Evolutionary conservation across 2,329 filamentous ascomycete species (phyloP), one percentile per base, ranked within the genome.

Genomic region (Penicillium sp.): DNA sequence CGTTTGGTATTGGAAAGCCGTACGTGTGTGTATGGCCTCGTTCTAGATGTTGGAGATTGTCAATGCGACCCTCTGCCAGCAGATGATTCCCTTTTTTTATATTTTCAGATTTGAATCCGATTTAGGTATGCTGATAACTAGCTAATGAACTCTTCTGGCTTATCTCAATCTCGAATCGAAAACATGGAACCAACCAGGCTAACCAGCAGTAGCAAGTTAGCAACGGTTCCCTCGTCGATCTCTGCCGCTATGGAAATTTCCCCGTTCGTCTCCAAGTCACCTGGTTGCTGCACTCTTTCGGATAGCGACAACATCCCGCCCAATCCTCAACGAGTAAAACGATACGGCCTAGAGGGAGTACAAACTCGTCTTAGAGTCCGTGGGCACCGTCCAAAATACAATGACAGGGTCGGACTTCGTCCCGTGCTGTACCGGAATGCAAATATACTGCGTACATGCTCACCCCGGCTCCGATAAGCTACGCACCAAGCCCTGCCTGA

Each of bases 201-300:
- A 28, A 12, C 14, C n/a, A 38, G 17, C 7, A 28, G 25, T 31
- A 41, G 5, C 20, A 20, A 20, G 20, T 20, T 20, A 20, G 20
- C 20, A 25, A 41, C 34, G 28, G 20, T 8, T 22, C 28, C 51
- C 37, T 41, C 15, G 51, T 55, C 52, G 52, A 55, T 55, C 39
- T 55, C 22, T 43, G 25, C 22, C 20, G 37, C 37, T n/a, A 39
- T 41, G 37, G n/a, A 53, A 53, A 15, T 53, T 53, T 53, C 51
- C 51, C 51, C 39, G 35, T 53, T 53, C 51, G 51, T 35, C 51
- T 35, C 25, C 51, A 31, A 42, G 52, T 55, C 52, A 45, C 52
- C 52, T 55, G 52, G 38, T 25, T 45, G 41, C 52, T 47, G 42
- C 41, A 43, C 55, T 31, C 48, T 41, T 48, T 31, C 49, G 22